These are phyloP conservation scores for Botryotinia narcissicola DNA, from an alignment of 2,329 filamentous ascomycete genomes.

Conservation along the genomic window DNA sequence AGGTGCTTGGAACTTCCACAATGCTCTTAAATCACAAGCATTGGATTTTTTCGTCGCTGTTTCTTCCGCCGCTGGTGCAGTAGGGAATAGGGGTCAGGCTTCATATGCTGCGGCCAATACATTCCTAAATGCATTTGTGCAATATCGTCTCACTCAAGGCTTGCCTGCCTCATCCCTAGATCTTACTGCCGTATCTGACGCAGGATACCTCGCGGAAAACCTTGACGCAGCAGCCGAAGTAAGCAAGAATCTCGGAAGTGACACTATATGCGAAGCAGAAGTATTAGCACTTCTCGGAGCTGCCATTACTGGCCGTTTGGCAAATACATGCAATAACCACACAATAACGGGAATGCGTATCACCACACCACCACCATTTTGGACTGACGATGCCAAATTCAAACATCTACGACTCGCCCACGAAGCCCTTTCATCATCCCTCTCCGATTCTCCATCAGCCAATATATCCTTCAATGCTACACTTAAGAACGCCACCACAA, in stretches of 20 bases:
- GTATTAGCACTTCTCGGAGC: constrained; percentile 53
- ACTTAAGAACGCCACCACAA: constrained; percentile 44
- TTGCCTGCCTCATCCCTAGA: constrained; percentile 38
- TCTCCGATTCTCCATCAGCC: constrained; percentile 23
- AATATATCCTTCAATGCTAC: constrained; percentile 46
- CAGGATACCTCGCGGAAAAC: constrained; percentile 33
- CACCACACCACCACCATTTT: constrained; percentile 49
- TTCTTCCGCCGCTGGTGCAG: constrained; percentile 41
- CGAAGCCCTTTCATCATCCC: constrained; percentile 37
- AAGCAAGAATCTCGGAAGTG: constrained; percentile 34
- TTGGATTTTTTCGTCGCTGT: constrained; percentile 47
- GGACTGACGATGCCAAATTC: constrained; percentile 55
- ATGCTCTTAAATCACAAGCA: constrained; percentile 26
- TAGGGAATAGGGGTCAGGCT: constrained; percentile 42
- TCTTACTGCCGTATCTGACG: constrained; percentile 37
- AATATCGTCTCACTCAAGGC: constrained; percentile 33
- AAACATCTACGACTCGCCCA: constrained; percentile 44
- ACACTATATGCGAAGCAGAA: constrained; percentile 53
- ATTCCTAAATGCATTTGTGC: constrained; percentile 41
- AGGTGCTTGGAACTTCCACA: constrained; percentile 37
- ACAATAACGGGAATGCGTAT: constrained; percentile 55
- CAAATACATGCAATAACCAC: constrained; percentile 47
- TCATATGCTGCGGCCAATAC: constrained; percentile 43
- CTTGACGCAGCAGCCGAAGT: constrained; percentile 27
- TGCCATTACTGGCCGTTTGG: constrained; percentile 48